Evolutionary conservation across 2,329 filamentous ascomycete genomes (phyloP).

Genomic region (Colletotrichum ledebouriae): DNA sequence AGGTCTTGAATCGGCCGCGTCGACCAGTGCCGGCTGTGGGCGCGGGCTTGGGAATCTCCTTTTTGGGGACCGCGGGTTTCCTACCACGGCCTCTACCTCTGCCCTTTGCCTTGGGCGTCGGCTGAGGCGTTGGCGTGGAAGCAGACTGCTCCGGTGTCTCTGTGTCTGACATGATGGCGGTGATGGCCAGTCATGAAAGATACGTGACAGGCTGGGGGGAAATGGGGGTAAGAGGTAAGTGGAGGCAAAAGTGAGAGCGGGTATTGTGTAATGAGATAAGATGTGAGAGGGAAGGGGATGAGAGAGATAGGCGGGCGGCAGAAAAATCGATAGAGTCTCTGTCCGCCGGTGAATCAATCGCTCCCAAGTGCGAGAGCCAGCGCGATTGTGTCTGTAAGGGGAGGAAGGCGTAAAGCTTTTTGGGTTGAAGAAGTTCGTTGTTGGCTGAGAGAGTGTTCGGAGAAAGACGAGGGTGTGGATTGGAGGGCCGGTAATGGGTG

Average conservation of each 20-base stretch:
- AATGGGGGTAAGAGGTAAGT: conserved; percentile 32
- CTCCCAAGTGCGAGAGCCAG: conserved; percentile 7
- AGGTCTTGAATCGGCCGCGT: conserved; percentile 69
- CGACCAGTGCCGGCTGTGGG: conserved; percentile 53
- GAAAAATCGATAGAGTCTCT: conserved; percentile 18
- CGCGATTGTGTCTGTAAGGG: conserved; percentile 22
- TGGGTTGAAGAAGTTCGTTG: conserved; percentile 38
- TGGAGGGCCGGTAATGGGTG: conserved; percentile 27
- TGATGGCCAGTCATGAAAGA: conserved; percentile 44
- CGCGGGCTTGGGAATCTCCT: conserved; percentile 52
- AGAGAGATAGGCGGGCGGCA: conserved; percentile 20
- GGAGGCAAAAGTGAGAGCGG: conserved; percentile 42
- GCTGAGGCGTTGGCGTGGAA: conserved; percentile 42
- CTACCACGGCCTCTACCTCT: conserved; percentile 43
- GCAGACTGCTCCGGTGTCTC: conserved; percentile 42
- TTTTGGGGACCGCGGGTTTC: conserved; percentile 41
- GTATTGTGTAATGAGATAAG: conserved; percentile 40
- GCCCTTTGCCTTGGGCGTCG: conserved; percentile 45
- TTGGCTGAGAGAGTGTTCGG: conserved; percentile 44
- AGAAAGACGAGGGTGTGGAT: conserved; percentile 38
- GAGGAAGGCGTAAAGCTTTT: conserved; percentile 30
- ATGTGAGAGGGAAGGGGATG: conserved; percentile 30
- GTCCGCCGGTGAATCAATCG: conserved; percentile 11
- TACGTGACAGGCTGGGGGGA: conserved; percentile 34
- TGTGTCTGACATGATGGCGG: conserved; percentile 49